A percentile compares a stretch with the other conserved stretches of the same genome.
These are phyloP conservation scores for Saccharomycopsis malanga DNA, from an alignment of 805 yeast genomes.

Conservation along the genomic window DNA sequence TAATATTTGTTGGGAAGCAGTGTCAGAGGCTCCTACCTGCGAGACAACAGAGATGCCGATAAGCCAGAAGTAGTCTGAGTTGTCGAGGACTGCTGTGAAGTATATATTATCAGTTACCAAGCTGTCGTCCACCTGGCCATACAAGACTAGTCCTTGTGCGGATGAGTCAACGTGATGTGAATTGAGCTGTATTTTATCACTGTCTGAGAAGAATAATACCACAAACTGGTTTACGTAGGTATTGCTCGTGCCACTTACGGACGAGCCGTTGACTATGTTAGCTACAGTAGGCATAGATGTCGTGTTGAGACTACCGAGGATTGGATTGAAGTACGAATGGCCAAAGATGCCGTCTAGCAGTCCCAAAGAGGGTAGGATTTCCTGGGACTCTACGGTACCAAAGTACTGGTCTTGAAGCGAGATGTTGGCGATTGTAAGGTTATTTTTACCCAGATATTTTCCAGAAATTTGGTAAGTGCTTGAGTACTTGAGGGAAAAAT, in stretches of 20 bases:
- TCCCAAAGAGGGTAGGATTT: neutral
- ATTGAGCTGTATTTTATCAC: constrained; percentile 6
- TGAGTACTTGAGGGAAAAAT: constrained; percentile 1
- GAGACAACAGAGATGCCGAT: constrained; percentile 11
- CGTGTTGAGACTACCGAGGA: constrained; percentile 8
- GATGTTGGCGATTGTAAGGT: constrained; percentile 1
- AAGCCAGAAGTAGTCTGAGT: constrained; percentile 16
- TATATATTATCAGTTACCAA: constrained; percentile 10
- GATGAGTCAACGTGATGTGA: neutral
- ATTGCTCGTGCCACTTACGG: neutral
- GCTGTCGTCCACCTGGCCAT: constrained; percentile 5
- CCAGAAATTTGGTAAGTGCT: neutral
- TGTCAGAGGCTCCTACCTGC: neutral
- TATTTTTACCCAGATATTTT: neutral
- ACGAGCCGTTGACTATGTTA: neutral
- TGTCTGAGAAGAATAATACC: constrained; percentile 2
- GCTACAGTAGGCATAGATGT: neutral
- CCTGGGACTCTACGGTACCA: neutral
- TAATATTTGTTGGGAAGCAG: neutral
- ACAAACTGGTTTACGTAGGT: neutral
- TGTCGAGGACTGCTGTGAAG: constrained; percentile 13
- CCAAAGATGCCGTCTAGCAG: constrained; percentile 15
- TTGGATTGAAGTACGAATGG: constrained; percentile 15
- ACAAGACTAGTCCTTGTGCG: constrained; percentile 5
- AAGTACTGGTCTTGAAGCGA: constrained; percentile 6